Percentiles rank a stretch among this genome's conserved stretches.
Conservation (phyloP, 192 early-diverging fungal species). For the Backusella parvicylindrica region DNA sequence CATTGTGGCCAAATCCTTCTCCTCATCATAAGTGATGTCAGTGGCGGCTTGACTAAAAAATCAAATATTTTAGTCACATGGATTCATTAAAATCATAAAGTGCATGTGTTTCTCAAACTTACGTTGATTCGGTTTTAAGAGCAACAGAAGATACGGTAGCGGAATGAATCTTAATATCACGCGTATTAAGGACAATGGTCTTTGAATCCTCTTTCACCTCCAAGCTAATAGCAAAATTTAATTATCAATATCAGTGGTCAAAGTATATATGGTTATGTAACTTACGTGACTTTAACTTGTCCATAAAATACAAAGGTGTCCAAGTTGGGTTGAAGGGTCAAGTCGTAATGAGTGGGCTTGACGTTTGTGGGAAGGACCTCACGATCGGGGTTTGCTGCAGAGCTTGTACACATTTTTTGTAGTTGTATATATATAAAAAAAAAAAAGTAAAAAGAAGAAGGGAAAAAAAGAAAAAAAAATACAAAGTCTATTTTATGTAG, state of each 20-base stretch:
- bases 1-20: constrained; percentile 49
- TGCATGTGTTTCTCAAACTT: neutral
- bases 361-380: constrained; percentile 87
- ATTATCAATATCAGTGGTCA: neutral
- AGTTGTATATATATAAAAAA: neutral
- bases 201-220: constrained; percentile 59
- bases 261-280: neutral
- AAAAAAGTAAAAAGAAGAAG: neutral
- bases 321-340: constrained; percentile 78
- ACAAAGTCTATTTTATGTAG: neutral
- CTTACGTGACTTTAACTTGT: constrained; percentile 68
- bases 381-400: constrained; percentile 2
- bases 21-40: constrained; percentile 41
- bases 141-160: constrained; percentile 41
- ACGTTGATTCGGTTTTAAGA: constrained; percentile 56
- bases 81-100: neutral
- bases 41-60: constrained; percentile 22
- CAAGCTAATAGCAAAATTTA: constrained; percentile 30
- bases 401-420: constrained; percentile 2
- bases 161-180: constrained; percentile 62
- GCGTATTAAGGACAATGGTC: constrained; percentile 63
- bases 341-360: constrained; percentile 78
- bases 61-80: neutral
- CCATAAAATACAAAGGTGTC: constrained; percentile 79
- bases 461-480: neutral